Evolutionary conservation across 805 yeast genomes (phyloP).

Genomic region (Ogataea parapolymorpha): DNA sequence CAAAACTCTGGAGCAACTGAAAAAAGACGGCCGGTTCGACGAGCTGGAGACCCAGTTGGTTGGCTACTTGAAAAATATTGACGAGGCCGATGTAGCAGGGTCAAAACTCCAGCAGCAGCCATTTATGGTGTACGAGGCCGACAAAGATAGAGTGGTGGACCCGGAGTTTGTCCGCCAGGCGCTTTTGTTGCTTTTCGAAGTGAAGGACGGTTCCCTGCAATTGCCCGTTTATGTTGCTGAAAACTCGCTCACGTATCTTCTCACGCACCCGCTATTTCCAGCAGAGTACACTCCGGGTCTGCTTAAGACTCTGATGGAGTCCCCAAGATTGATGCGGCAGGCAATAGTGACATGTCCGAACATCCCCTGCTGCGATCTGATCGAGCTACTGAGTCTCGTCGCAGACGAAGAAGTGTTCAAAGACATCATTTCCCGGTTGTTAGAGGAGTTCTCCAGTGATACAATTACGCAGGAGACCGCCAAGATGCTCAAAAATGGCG

Average conservation of each 20-base stretch:
- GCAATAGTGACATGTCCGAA: slow-evolving; percentile 78
- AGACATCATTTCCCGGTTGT: slow-evolving; percentile 64
- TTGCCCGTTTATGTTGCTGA: slow-evolving; percentile 45
- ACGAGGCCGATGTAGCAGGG: slow-evolving; percentile 8
- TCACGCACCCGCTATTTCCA: slow-evolving; percentile 89
- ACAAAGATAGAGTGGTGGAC: slow-evolving; percentile 64
- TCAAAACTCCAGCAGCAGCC: slow-evolving; percentile 28
- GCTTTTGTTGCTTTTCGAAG: slow-evolving; percentile 33
- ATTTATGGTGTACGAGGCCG: slow-evolving; percentile 54
- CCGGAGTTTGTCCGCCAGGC: slow-evolving; percentile 48
- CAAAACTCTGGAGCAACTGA: slow-evolving; percentile 24
- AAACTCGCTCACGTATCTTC: slow-evolving; percentile 60
- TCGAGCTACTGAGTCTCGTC: slow-evolving; percentile 53
- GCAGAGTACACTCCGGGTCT: slow-evolving; percentile 51
- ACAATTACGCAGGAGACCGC: slow-evolving; percentile 52
- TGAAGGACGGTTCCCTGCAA: slow-evolving; percentile 20
- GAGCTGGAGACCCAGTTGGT: slow-evolving; percentile 30
- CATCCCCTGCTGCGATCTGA: slow-evolving; percentile 59
- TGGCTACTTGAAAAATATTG: slow-evolving; percentile 29
- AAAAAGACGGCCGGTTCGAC: slow-evolving; percentile 25
- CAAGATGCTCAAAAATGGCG: slow-evolving; percentile 33
- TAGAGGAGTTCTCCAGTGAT: slow-evolving; percentile 59
- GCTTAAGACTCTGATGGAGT: slow-evolving; percentile 44
- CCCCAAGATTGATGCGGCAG: slow-evolving; percentile 70
- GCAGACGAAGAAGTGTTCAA: slow-evolving; percentile 62